Base-by-base conservation (phyloP, 75 land plant species). In the Sequoia sempervirens region DNA sequence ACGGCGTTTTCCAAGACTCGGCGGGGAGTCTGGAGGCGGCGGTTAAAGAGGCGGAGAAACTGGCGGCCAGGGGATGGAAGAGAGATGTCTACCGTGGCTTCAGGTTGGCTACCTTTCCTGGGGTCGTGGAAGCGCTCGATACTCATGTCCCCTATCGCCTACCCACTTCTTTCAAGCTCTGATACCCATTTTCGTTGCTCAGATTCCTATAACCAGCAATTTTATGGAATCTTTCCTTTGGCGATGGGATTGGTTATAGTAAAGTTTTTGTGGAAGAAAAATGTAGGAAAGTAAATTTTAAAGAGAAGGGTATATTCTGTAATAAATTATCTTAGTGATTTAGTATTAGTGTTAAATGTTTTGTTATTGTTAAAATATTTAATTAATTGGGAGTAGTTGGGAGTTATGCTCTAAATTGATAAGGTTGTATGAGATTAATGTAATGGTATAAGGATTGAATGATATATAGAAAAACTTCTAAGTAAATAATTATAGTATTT, bases 11-110 rank as follows among this genome's bases (percentile, higher is more conserved):
- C 30, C 54, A 46, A 40, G 84, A 81, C 58, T 20, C 90, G 5
- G 81, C 12, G 28, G 53, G 53, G n/a, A 88, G 87, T 1, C 13
- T 88, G 18, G 85, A 88, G 61, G 87, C 85, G 15, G 91, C 91
- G 3, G 18, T 88, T 38, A 47, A 10, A 32, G 86, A 83, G 37
- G 91, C 90, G 23, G 23, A 72, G 36, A 41, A 43, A 14, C 79
- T 90, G n/a, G 91, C 90, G 14, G 68, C 30, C 28, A 47, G 87
- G 46, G 70, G 76, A 11, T 90, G 91, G 91, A 66, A 81, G 17
- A 83, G 61, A 56, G 85, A 41, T 1, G n/a, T 88, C 5, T 90
- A 90, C 73, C 0, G 58, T 18, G 40, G n/a, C 14, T n/a, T 83
- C 82, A 50, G 91, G 32, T 47, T 45, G 37, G 85, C 81, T 8